Evolutionary conservation across 805 yeast species (phyloP).

Genomic region (Starmerella apis): DNA sequence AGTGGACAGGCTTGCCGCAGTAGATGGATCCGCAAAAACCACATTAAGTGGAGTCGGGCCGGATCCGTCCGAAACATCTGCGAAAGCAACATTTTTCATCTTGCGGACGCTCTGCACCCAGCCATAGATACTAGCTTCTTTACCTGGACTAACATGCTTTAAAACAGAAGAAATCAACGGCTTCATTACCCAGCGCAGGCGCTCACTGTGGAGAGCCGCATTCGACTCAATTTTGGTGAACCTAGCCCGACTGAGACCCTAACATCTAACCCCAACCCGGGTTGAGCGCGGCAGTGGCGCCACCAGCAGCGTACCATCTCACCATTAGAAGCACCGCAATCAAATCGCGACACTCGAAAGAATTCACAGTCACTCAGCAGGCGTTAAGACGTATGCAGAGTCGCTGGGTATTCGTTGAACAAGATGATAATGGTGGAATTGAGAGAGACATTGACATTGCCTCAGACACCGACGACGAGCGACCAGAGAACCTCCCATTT

Average conservation of each 20-base stretch:
- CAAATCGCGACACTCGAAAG: neutral
- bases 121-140: constrained; percentile 47
- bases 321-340: neutral
- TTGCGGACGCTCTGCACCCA: constrained; percentile 64
- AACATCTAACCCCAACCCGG: constrained; percentile 5
- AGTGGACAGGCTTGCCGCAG: constrained; percentile 30
- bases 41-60: constrained; percentile 46
- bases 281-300: constrained; percentile 8
- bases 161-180: constrained; percentile 12
- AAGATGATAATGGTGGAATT: neutral
- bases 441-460: neutral
- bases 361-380: neutral
- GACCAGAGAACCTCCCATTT: neutral
- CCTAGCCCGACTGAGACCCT: neutral
- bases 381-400: constrained; percentile 2
- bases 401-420: constrained; percentile 14
- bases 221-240: neutral
- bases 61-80: constrained; percentile 75
- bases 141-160: constrained; percentile 15
- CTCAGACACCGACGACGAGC: constrained; percentile 4
- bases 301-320: neutral
- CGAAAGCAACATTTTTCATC: constrained; percentile 67
- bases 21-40: constrained; percentile 32
- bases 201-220: neutral
- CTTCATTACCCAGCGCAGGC: neutral